Base-by-base conservation (phyloP, 2,329 filamentous ascomycete species). In the Hypoxylon sp. region DNA sequence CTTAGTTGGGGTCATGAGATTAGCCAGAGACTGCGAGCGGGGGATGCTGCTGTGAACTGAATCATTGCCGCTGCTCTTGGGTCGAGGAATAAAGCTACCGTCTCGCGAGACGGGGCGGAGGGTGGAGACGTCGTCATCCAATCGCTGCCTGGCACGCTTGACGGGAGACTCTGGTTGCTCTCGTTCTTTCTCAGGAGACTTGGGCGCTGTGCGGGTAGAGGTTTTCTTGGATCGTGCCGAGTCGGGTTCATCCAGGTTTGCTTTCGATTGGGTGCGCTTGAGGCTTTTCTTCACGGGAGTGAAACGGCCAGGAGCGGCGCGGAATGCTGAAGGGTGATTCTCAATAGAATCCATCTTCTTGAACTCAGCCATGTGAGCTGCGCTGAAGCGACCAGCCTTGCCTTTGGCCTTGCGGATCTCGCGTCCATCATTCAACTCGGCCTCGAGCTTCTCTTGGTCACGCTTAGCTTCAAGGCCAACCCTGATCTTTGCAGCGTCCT, bases 301-400 rank as follows among this genome's bases (percentile, higher is more conserved):
- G 71, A 84, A 80, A 7, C 86, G 85, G 37, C 80, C 85, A 3
- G 85, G 81, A 66, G 88, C 85, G 22, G 86, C 86, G 69, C 93
- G 87, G 82, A 91, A 96, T 14, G 91, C 88, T 10, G 95, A 97
- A 7, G 94, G 86, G 78, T 98, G 95, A 69, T 91, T 91, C 48
- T 90, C 93, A 77, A 98, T 98, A 1, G 95, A 98, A 78, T 97
- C 94, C 95, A 98, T 98, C 85, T 97, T 98, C 82, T 93, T 93
- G 83, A 98, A 98, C 76, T 95, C 89, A 55, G 91, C 90, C 88
- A 93, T 92, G 79, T 98, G 95, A 40, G 89, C 90, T 70, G 94
- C 91, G 78, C 93, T 97, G 82, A 91, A 98, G 50, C 95, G 91
- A 54, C 90, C 84, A 56, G 89, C 87, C 78, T 91, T 95, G 73